Evolutionary conservation across 148 eudicot genomes (phyloP), one percentile per base, ranked within the genome.

Genomic region (Rhododendron ferrugineum): DNA sequence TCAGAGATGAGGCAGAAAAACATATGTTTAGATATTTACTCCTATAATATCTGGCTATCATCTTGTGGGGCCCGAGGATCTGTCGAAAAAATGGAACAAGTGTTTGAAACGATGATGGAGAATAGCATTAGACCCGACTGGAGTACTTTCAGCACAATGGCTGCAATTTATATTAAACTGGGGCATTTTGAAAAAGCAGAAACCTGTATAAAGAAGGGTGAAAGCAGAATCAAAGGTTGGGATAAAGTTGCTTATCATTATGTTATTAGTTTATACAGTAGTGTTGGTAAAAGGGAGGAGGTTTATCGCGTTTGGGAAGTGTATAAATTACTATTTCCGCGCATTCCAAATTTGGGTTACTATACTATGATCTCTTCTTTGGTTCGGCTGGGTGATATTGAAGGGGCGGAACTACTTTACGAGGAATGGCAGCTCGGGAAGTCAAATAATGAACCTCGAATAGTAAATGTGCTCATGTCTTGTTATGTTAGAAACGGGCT

Each of bases 31-130:
- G 98, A 97, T 90, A 72, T 89, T 74, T 93, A 91, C 88, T 87
- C 98, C 1, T 97, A 94, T 83, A 97, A 97, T 60, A 94, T 97
- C 64, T 96, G 98, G 98, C 32, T 97, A 44, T 93, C 98, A 37
- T 92, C 94, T 36, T 83, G 92, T 82, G 95, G 94, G 18, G 87
- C 94, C 26, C 86, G 73, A 79, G 97, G 92, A 79, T 93, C 95
- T 34, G 44, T 87, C 3, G 96, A 92, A 83, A 90, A 90, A 82
- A 93, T 95, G 95, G 98, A 94, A 86, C 80, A 93, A 82, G 98
- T 90, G 52, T 92, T 88, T 64, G 92, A 92, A 85, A 83, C 89
- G 82, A 89, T 97, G 93, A 88, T 70, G 84, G 93, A 89, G 80
- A 82, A 86, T 32, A 80, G 86, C 16, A 84, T 94, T 42, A 88